Conservation (phyloP, 495 filamentous ascomycete genomes). For the Xylaria curta region DNA sequence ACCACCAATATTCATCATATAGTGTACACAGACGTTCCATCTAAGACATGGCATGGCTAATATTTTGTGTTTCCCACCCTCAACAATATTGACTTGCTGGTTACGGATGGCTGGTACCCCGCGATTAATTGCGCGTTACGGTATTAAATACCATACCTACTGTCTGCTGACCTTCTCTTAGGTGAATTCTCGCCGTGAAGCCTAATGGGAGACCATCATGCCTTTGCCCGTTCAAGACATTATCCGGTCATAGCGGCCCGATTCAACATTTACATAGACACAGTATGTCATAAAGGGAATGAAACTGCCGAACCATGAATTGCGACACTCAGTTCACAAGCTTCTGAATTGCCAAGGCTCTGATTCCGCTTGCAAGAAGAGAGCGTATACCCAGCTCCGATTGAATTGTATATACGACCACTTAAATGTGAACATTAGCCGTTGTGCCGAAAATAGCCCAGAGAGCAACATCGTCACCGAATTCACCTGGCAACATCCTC, state of each 20-base stretch:
- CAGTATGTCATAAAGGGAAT: neutral
- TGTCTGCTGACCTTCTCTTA: neutral
- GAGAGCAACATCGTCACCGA: neutral
- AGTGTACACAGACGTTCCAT: neutral
- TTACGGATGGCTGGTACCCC: slow-evolving; percentile 7
- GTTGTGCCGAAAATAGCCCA: neutral
- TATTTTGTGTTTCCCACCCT: slow-evolving; percentile 11
- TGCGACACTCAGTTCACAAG: neutral
- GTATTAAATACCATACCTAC: neutral
- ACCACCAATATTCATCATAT: neutral
- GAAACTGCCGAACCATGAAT: slow-evolving; percentile 15
- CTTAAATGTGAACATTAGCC: slow-evolving; percentile 13
- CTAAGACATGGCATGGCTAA: slow-evolving; percentile 9
- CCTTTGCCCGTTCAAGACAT: slow-evolving; percentile 14
- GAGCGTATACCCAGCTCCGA: neutral
- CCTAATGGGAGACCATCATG: neutral
- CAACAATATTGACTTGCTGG: neutral
- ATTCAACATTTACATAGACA: slow-evolving; percentile 4
- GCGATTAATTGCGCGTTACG: slow-evolving; percentile 10
- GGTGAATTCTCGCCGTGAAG: neutral
- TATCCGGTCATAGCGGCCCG: slow-evolving; percentile 19
- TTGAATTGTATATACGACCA: neutral
- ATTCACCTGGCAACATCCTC: neutral
- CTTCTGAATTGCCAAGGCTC: slow-evolving; percentile 1
- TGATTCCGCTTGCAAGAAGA: neutral